phyloP scores from a whole-genome alignment of 1,284 basidiomycete genomes.

The Puccinia polysora region DNA sequence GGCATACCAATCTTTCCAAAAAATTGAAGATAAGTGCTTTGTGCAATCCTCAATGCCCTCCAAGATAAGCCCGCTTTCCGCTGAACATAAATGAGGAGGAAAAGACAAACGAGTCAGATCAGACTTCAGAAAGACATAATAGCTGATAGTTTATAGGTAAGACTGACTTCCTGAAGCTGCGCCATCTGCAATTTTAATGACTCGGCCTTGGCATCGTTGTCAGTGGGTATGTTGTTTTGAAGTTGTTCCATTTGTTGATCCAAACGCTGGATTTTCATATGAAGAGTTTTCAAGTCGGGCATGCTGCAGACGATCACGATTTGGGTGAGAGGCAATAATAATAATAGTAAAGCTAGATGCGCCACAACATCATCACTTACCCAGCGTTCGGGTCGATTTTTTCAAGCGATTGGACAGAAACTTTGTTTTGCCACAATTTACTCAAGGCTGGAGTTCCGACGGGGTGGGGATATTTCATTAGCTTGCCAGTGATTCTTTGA shows the following conservation, averaged over 20 bases:
- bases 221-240: conserved; percentile 5
- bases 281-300: conserved; percentile 34
- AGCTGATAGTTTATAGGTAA: not conserved
- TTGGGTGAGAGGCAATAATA: not conserved
- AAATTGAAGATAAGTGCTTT: conserved; percentile 27
- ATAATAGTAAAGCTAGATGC: not conserved
- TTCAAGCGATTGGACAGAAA: conserved; percentile 6
- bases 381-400: conserved; percentile 25
- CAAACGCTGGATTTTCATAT: conserved; percentile 21
- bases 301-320: too few species aligned
- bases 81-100: too few species aligned
- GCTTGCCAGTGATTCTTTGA: conserved; percentile 22
- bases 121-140: not conserved
- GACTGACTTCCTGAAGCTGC: conserved; percentile 20
- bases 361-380: too few species aligned
- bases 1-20: conserved; percentile 42
- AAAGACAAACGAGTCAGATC: not conserved
- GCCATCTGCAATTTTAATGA: conserved; percentile 13
- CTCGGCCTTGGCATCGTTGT: conserved; percentile 16
- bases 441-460: conserved; percentile 38
- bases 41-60: conserved; percentile 39
- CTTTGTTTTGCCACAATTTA: conserved; percentile 41
- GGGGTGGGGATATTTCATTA: conserved; percentile 28
- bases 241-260: conserved; percentile 10
- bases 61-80: conserved; percentile 32